Evolutionary conservation across 306 rosid genomes (phyloP).

Genomic region (Casuarina equisetifolia): DNA sequence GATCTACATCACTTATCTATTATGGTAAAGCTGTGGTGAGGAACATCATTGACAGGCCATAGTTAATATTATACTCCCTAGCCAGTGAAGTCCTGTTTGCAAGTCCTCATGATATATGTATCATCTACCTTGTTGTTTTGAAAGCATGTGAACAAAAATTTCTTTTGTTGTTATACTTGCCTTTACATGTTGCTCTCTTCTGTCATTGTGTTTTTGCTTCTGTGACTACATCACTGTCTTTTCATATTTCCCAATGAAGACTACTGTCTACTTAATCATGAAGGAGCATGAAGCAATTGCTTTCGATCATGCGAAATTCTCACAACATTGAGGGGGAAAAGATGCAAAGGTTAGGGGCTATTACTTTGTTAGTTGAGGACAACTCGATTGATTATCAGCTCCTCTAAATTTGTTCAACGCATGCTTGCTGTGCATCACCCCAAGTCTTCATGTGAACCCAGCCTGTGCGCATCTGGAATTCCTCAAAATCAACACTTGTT

Average conservation of each 20-base stretch:
- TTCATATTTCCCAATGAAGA: conserved; percentile 1
- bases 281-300: neutral
- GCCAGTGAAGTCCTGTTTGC: neutral
- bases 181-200: neutral
- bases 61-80: neutral
- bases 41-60: neutral
- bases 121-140: neutral
- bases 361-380: neutral
- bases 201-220: neutral
- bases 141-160: neutral
- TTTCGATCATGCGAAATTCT: neutral
- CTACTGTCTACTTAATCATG: neutral
- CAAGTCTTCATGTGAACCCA: neutral
- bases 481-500: neutral
- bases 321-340: neutral
- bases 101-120: neutral
- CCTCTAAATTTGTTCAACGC: conserved; percentile 2
- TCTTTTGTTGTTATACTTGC: neutral
- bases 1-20: neutral
- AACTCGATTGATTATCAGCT: neutral
- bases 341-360: neutral
- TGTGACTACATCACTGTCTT: neutral
- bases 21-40: neutral
- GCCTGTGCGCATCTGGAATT: neutral
- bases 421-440: neutral